Percentiles rank a stretch among this genome's conserved stretches.
Conservation (phyloP, 371 early-diverging fungal genomes). For the Conidiobolus incongruus region DNA sequence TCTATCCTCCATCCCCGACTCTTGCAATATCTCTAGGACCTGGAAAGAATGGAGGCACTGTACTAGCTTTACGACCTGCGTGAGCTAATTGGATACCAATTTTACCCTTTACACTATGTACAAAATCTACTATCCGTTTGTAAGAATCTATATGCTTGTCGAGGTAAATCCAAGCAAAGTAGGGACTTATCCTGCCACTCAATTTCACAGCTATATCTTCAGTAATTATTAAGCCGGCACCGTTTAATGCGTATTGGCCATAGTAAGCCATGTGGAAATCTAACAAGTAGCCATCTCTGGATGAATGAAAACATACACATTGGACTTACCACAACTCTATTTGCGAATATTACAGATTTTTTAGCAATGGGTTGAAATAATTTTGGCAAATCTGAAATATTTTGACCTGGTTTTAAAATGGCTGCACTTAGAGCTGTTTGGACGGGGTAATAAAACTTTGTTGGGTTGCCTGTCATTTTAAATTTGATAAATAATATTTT, state of each 20-base stretch:
- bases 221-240: constrained; percentile 45
- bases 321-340: too few species aligned
- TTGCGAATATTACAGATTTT: too few species aligned
- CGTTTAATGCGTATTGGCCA: constrained; percentile 39
- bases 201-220: constrained; percentile 61
- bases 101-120: constrained; percentile 31
- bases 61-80: constrained; percentile 59
- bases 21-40: constrained; percentile 11
- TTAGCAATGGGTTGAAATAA: too few species aligned
- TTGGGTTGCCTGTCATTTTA: too few species aligned
- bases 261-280: constrained; percentile 43
- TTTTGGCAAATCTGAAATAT: too few species aligned
- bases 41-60: constrained; percentile 16
- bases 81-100: constrained; percentile 61
- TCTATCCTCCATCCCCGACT: constrained; percentile 45
- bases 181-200: constrained; percentile 53
- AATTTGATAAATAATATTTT: too few species aligned
- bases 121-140: constrained; percentile 28
- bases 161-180: constrained; percentile 52
- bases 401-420: too few species aligned
- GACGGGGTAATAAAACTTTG: too few species aligned
- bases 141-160: constrained; percentile 45
- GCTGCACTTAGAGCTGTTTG: too few species aligned
- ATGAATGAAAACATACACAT: too few species aligned
- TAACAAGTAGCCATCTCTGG: too few species aligned